These are phyloP conservation scores for Sordaria brevicollis DNA, from an alignment of 495 filamentous ascomycete genomes.

Conservation along the genomic window DNA sequence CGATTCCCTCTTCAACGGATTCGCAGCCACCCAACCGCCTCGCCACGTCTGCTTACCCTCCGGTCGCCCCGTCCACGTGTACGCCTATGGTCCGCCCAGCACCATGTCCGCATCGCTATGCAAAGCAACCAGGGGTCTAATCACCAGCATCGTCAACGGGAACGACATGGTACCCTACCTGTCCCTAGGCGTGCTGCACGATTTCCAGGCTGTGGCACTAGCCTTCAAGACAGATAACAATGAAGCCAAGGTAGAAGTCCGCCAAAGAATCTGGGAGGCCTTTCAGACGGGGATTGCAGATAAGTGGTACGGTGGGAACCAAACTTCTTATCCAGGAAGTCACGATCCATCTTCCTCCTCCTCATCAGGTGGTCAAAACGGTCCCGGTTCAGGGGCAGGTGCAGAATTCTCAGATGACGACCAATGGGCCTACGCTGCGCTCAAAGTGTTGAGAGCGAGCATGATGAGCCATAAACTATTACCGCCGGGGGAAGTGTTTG, in stretches of 20 bases:
- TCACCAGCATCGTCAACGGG: conserved; percentile 65
- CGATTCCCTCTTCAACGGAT: background rate
- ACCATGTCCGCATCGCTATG: conserved; percentile 64
- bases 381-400: too few species aligned
- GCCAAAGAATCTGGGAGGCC: conserved; percentile 53
- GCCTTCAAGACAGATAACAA: conserved; percentile 62
- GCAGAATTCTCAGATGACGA: conserved; percentile 45
- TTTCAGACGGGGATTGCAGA: conserved; percentile 38
- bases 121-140: conserved; percentile 59
- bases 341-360: background rate
- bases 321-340: background rate
- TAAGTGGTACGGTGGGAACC: conserved; percentile 31
- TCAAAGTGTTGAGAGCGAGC: conserved; percentile 53
- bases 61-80: conserved; percentile 64
- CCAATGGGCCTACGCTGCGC: conserved; percentile 58
- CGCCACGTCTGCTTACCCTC: conserved; percentile 45
- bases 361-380: background rate
- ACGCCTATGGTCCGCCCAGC: conserved; percentile 67
- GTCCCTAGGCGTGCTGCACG: conserved; percentile 64
- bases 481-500: conserved; percentile 69
- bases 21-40: conserved; percentile 6
- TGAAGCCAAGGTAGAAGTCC: conserved; percentile 54
- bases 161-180: conserved; percentile 65
- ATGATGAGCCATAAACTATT: conserved; percentile 63
- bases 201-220: conserved; percentile 60